A percentile compares a stretch with the other conserved stretches of the same genome.
Evolutionary conservation across 1,284 basidiomycete species (phyloP).

Genomic region (Cystobasidiaceae sp.): DNA sequence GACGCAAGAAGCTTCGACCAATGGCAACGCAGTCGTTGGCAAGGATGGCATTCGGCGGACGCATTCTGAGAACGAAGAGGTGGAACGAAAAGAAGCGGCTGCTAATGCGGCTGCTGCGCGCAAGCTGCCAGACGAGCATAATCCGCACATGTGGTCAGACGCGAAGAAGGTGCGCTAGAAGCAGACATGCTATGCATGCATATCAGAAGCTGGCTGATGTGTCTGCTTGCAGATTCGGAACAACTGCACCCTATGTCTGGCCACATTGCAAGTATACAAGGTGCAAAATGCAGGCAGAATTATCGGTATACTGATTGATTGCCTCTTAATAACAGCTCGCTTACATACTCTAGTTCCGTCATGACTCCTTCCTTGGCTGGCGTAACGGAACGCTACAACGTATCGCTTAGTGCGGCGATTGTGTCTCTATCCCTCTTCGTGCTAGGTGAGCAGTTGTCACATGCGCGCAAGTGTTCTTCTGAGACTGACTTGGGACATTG

Average conservation of each 20-base stretch:
- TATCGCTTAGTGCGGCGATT: conserved; percentile 14
- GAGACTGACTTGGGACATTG: no score
- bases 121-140: conserved; percentile 10
- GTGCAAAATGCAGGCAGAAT: no score
- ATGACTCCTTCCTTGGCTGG: conserved; percentile 13
- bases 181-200: no score
- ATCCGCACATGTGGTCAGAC: conserved; percentile 10
- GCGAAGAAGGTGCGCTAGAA: conserved; percentile 19
- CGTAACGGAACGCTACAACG: conserved; percentile 2
- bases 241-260: conserved; percentile 1
- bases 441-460: not conserved
- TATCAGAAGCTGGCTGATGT: no score
- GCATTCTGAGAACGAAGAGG: conserved; percentile 6
- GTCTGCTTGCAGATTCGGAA: conserved; percentile 3
- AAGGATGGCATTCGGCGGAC: not conserved
- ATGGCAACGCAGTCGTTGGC: no score
- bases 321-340: conserved; percentile 1
- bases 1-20: no score
- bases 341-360: conserved; percentile 22
- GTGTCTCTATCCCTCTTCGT: conserved; percentile 15
- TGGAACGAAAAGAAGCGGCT: conserved; percentile 16
- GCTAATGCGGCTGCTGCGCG: conserved; percentile 1
- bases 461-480: not conserved
- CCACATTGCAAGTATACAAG: conserved; percentile 28
- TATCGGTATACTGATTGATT: no score